Evolutionary conservation across 2,329 filamentous ascomycete genomes (phyloP).

Genomic region (Fusarium metavorans): DNA sequence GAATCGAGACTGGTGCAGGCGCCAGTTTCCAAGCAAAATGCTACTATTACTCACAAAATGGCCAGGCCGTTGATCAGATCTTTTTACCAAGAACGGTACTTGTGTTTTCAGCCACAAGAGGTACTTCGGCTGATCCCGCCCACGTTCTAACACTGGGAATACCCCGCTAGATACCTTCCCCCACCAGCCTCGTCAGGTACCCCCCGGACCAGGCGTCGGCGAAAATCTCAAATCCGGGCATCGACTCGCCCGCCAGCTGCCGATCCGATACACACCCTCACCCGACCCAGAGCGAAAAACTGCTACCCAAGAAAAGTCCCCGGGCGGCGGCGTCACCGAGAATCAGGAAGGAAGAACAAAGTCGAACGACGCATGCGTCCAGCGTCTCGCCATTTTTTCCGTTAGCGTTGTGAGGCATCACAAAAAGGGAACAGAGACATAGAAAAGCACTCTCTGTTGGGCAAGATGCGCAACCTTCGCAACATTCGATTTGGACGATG

Average conservation of each 20-base stretch:
- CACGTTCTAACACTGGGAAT: too few species aligned
- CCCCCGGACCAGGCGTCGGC: not conserved
- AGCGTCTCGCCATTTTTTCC: conserved; percentile 32
- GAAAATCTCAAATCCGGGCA: conserved; percentile 45
- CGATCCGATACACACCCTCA: conserved; percentile 42
- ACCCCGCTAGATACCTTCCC: not conserved
- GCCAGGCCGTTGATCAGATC: conserved; percentile 29
- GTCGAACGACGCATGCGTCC: conserved; percentile 44
- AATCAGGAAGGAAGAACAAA: conserved; percentile 21
- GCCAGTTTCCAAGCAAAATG: conserved; percentile 17
- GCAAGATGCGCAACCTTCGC: conserved; percentile 86
- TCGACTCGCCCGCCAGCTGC: conserved; percentile 40
- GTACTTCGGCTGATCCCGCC: conserved; percentile 16
- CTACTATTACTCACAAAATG: conserved; percentile 22
- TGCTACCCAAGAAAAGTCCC: conserved; percentile 13
- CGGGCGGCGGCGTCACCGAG: conserved; percentile 35
- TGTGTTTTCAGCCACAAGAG: conserved; percentile 14
- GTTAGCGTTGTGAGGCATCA: conserved; percentile 9
- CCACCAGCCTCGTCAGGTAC: not conserved
- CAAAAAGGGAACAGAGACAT: not conserved
- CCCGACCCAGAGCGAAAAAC: conserved; percentile 19
- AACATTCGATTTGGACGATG: conserved; percentile 79
- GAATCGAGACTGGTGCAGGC: conserved; percentile 3
- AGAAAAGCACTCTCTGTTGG: not conserved
- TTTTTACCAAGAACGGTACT: conserved; percentile 32